Base-by-base conservation (phyloP, 306 rosid genomes). In the Vicia sativa region DNA sequence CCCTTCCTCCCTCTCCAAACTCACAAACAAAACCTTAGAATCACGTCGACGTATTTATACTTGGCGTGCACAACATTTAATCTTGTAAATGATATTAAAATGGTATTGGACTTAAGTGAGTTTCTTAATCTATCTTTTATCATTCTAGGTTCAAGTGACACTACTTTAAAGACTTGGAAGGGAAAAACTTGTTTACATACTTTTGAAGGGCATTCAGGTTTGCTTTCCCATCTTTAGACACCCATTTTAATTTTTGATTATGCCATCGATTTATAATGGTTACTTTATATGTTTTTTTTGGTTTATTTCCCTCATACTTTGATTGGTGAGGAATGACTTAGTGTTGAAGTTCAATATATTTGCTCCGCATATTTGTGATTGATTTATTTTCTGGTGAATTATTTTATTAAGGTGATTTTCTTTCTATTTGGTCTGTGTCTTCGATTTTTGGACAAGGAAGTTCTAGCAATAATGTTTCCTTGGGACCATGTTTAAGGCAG, bases 181-280 rank as follows among this genome's bases (percentile, higher is more conserved):
- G 97, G 96, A 68, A 90, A 83, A 80, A 72, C 86, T 31, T 90
- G 97, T 58, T 63, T 86, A 58, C 92, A 78, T 16, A 88, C 97
- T 55, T 85, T 90, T 68, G 64, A 66, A 59, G 98, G 97, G 80
- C 98, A 93, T 82, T n/a, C 96, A 86, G 98, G 97, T 84, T 76
- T 55, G 45, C 34, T 68, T 75, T 71, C 25, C 67, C 60, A 10
- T 43, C 71, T 26, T 35, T 34, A 23, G 78, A 46, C 72, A 23
- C 53, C 13, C 45, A 14, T 65, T 68, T 68, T 25, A 44, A 28
- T 31, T 2, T 68, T 60, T 50, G 7, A 14, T 62, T 44, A 34
- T 54, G 13, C 39, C 23, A 21, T 15, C 18, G 0, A 55, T 19
- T 19, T 44, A 5, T 48, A 23, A 7, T 55, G 48, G 55, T 44